A percentile compares a stretch with the other conserved stretches of the same genome.
phyloP scores from a whole-genome alignment of 495 filamentous ascomycete species.

The Cercophora newfieldiana region DNA sequence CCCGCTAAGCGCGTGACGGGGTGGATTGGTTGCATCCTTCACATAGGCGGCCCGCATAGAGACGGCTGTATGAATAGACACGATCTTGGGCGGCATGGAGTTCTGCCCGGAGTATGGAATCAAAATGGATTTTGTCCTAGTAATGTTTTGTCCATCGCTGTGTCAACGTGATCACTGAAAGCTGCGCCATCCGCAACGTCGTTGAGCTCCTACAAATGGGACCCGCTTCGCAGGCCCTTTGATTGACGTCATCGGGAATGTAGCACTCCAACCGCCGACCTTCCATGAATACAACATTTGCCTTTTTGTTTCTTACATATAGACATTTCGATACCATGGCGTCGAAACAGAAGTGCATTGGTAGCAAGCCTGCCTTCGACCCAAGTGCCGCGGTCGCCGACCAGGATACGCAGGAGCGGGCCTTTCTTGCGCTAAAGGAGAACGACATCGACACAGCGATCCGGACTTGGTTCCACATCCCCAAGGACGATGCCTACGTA shows the following conservation, averaged over 20 bases:
- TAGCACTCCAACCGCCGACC: not conserved
- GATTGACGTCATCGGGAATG: not conserved
- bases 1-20: slow-evolving; percentile 10
- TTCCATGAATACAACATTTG: not conserved
- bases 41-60: not conserved
- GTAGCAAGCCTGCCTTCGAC: slow-evolving; percentile 18
- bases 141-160: not conserved
- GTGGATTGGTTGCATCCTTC: not conserved
- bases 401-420: slow-evolving; percentile 16
- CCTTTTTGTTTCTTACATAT: not conserved
- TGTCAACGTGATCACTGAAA: not conserved
- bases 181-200: not conserved
- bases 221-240: not conserved
- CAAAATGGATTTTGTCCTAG: not conserved
- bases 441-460: slow-evolving; percentile 54
- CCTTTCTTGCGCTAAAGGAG: slow-evolving; percentile 31
- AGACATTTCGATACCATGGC: not conserved
- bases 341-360: not conserved
- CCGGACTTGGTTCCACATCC: slow-evolving; percentile 51
- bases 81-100: slow-evolving; percentile 1
- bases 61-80: slow-evolving; percentile 22
- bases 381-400: slow-evolving; percentile 18
- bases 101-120: not conserved
- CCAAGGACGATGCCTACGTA: slow-evolving; percentile 50
- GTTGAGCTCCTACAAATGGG: not conserved